Evolutionary conservation across 2,329 filamentous ascomycete genomes (phyloP).

Genomic region (Fusarium sp.): DNA sequence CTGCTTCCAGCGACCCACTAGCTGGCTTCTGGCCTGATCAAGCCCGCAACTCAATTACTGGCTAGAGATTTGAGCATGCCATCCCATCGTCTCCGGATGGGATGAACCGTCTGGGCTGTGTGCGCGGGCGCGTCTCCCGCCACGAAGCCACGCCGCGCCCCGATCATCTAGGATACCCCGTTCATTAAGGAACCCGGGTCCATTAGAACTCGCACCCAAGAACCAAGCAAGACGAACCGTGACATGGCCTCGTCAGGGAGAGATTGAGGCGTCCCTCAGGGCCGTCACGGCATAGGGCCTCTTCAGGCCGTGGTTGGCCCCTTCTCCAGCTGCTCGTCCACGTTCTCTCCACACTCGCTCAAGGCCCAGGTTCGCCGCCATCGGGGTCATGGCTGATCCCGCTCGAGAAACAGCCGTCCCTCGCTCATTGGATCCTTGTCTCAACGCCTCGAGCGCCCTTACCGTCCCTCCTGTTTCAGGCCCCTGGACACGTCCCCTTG

Average conservation of each 20-base stretch:
- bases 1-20: conserved; percentile 5
- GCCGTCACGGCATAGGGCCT: conserved; percentile 1
- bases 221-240: conserved; percentile 9
- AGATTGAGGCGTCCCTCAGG: conserved; percentile 29
- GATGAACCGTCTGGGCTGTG: conserved; percentile 5
- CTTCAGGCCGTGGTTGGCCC: conserved; percentile 20
- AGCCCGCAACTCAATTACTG: conserved; percentile 1
- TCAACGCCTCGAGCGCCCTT: conserved; percentile 21
- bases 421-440: conserved; percentile 23
- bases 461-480: conserved; percentile 43
- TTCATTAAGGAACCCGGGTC: not conserved
- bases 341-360: conserved; percentile 12
- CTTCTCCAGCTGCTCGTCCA: conserved; percentile 5
- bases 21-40: conserved; percentile 3
- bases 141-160: conserved; percentile 1
- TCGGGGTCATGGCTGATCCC: conserved; percentile 23
- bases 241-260: conserved; percentile 32
- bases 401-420: conserved; percentile 13
- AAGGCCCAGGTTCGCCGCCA: conserved; percentile 25
- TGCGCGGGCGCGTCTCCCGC: conserved; percentile 8
- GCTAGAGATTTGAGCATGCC: not conserved
- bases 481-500: conserved; percentile 23
- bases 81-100: not conserved
- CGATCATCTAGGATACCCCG: conserved; percentile 8
- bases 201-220: not conserved